Percentiles rank a stretch among this genome's conserved stretches.
These are phyloP conservation scores for Tricholoma terreum DNA, from an alignment of 768 basidiomycete genomes.

Conservation along the genomic window DNA sequence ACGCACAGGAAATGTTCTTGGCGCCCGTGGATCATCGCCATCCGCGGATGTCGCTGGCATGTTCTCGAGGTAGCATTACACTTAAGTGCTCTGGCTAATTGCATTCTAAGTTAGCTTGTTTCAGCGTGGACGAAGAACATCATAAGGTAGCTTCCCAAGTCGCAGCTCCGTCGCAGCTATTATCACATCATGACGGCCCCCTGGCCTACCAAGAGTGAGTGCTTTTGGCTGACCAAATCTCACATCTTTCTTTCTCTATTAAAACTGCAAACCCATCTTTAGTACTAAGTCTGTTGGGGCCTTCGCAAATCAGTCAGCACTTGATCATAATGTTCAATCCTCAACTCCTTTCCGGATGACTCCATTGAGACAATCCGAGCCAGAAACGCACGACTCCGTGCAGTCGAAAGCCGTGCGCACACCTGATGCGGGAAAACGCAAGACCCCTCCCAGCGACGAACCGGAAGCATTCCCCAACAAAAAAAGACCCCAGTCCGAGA, in stretches of 20 bases:
- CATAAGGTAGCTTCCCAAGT: too few species aligned
- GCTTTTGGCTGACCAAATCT: neutral
- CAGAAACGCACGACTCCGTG: neutral
- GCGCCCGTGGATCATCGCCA: too few species aligned
- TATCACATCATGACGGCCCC: neutral
- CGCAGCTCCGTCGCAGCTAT: neutral
- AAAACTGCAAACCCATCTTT: too few species aligned
- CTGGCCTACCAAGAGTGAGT: neutral
- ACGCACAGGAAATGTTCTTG: neutral
- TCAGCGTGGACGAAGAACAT: neutral
- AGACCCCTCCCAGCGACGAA: neutral
- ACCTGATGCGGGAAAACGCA: constrained; percentile 10
- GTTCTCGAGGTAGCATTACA: neutral
- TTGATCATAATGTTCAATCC: neutral
- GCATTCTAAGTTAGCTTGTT: neutral
- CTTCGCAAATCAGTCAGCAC: neutral
- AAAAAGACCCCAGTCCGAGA: neutral
- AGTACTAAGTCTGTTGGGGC: neutral
- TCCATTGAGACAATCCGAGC: neutral
- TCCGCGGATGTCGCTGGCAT: neutral
- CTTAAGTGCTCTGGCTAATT: neutral
- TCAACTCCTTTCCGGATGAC: neutral
- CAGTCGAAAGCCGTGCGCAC: neutral
- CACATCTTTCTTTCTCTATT: neutral
- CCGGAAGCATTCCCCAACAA: neutral